Base-by-base conservation (phyloP, 1,139 yeast genomes). In the Yamadazyma jaroonii region DNA sequence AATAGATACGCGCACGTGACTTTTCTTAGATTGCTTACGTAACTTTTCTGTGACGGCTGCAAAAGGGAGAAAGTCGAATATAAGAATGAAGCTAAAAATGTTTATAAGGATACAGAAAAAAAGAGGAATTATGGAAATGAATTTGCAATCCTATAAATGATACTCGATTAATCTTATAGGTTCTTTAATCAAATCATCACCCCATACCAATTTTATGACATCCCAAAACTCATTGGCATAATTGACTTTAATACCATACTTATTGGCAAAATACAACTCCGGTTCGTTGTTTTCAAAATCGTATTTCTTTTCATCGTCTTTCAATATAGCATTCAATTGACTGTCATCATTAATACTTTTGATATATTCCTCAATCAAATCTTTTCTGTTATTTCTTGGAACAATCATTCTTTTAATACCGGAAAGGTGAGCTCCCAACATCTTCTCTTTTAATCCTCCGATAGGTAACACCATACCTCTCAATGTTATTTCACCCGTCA, bases 401-500 rank as follows among this genome's bases (percentile, higher is more conserved):
- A 79, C 66, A 37, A 88, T 64, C 35, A 88, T 79, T 34, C 77
- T 74, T 39, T 67, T 70, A 41, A 79, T 76, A 14, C 74, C 72
- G 31, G 84, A 79, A 48, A 85, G 68, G 51, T 86, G 90, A 1
- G 96, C 96, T 2, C 96, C 96, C 35, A 86, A 67, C 35, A 88
- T 64, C 59, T 88, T 88, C 57, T 88, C 96, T 41, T 84, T 79
- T 25, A 89, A 74, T 1, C 97, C 97, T 5, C 97, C 97, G 48
- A 89, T 89, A 4, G 95, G 95, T 37, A 89, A 67, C 0, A 89
- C 86, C 51, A 84, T 77, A 2, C 97, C 96, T 26, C 96, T 71
- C 17, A 89, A 69, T 0, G 96, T 87, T 47, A 89, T 82, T 56
- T 89, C 97, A 4, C 97, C 97, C 0, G 97, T 89, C 96, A 89